Conservation (phyloP, 306 rosid genomes). For the Prunus davidiana region DNA sequence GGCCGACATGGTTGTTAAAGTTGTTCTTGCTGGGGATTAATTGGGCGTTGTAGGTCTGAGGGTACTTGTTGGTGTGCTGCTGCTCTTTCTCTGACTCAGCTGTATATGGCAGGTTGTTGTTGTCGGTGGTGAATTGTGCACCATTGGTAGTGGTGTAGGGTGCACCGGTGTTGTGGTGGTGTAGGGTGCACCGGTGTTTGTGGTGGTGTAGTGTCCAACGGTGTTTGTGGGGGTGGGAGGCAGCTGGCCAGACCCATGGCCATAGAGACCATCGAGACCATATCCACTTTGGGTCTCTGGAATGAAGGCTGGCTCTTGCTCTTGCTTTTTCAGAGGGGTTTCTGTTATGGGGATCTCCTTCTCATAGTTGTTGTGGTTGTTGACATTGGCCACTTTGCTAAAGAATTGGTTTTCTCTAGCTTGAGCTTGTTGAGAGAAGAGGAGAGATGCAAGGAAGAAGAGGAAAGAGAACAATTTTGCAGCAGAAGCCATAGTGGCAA, state of each 20-base stretch:
- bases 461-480: slow-evolving; percentile 32
- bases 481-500: slow-evolving; percentile 50
- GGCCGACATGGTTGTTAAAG: neutral
- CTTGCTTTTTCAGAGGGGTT: slow-evolving; percentile 14
- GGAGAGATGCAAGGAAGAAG: slow-evolving; percentile 46
- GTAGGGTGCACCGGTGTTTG: neutral
- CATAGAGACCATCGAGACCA: slow-evolving; percentile 60
- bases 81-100: slow-evolving; percentile 32
- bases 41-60: slow-evolving; percentile 25
- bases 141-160: slow-evolving; percentile 8
- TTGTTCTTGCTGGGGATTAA: slow-evolving; percentile 25
- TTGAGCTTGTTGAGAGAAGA: slow-evolving; percentile 42
- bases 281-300: slow-evolving; percentile 56
- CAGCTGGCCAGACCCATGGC: slow-evolving; percentile 55
- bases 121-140: slow-evolving; percentile 2
- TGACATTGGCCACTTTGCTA: slow-evolving; percentile 63
- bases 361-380: slow-evolving; percentile 24
- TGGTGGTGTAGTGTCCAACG: slow-evolving; percentile 5
- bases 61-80: slow-evolving; percentile 21
- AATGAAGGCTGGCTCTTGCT: slow-evolving; percentile 56
- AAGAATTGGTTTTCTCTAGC: slow-evolving; percentile 83
- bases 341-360: slow-evolving; percentile 38
- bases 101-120: slow-evolving; percentile 31
- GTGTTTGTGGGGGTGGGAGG: slow-evolving; percentile 24
- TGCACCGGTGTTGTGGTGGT: neutral